Evolutionary conservation across 306 rosid species (phyloP).

Genomic region (Prunus fruticosa): DNA sequence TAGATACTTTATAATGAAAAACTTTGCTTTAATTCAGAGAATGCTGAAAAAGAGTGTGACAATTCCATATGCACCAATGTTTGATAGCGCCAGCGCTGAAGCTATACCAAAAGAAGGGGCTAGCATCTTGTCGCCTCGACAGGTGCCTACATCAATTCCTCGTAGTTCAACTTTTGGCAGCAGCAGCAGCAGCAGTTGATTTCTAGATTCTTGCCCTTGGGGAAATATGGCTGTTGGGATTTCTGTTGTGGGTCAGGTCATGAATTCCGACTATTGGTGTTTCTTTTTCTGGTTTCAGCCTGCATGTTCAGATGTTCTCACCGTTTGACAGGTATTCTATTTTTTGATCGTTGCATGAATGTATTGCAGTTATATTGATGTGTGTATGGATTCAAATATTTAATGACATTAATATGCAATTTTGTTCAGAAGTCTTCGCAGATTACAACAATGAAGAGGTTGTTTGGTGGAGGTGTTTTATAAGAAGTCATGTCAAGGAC

Average conservation of each 20-base stretch:
- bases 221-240: slow-evolving; percentile 1
- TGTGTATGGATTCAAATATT: background rate
- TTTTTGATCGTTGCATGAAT: background rate
- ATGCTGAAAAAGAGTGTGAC: slow-evolving; percentile 42
- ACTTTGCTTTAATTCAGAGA: slow-evolving; percentile 47
- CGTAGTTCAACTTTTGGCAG: slow-evolving; percentile 74
- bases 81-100: slow-evolving; percentile 45
- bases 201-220: slow-evolving; percentile 15
- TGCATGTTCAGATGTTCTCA: background rate
- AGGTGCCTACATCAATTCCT: slow-evolving; percentile 53
- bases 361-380: background rate
- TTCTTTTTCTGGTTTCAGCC: background rate
- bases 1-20: background rate
- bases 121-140: slow-evolving; percentile 45
- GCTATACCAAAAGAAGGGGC: slow-evolving; percentile 53
- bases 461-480: background rate
- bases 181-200: slow-evolving; percentile 35
- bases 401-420: background rate
- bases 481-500: background rate
- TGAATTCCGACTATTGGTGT: too few relatives aligned
- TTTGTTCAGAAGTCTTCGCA: background rate
- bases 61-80: slow-evolving; percentile 81
- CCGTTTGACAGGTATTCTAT: background rate
- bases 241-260: background rate
- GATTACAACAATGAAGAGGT: background rate